Evolutionary conservation across 2,329 filamentous ascomycete genomes (phyloP).

Genomic region (Ophiocordyceps camponoti-rufipedis): DNA sequence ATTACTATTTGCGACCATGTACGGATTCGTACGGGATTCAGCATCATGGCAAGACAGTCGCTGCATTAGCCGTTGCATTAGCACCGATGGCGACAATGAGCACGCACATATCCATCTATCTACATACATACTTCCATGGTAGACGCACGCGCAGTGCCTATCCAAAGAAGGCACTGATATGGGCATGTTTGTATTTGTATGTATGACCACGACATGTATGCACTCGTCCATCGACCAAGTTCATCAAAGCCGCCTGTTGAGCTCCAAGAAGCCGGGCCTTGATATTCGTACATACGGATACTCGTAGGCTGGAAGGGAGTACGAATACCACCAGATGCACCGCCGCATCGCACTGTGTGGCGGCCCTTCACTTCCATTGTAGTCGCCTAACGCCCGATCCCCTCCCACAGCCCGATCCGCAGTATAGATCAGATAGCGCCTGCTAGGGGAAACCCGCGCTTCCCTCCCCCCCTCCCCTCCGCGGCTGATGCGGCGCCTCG

Average conservation of each 20-base stretch:
- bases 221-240: too few species aligned
- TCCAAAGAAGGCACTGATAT: too few species aligned
- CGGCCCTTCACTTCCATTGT: neutral
- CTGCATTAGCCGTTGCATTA: neutral
- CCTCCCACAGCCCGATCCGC: neutral
- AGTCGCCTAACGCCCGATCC: neutral
- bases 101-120: too few species aligned
- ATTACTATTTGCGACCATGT: neutral
- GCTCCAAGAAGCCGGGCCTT: too few species aligned
- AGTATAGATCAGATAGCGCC: neutral
- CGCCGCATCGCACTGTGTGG: neutral
- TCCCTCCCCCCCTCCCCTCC: neutral
- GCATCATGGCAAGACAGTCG: too few species aligned
- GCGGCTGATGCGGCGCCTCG: conserved; percentile 1
- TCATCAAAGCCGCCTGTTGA: too few species aligned
- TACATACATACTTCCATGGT: too few species aligned
- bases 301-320: too few species aligned
- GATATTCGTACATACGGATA: too few species aligned
- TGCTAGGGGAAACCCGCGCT: neutral
- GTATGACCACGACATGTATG: too few species aligned
- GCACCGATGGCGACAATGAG: neutral
- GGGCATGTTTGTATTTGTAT: too few species aligned
- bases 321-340: neutral
- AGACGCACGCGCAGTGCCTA: too few species aligned
- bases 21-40: neutral